A percentile compares a stretch with the other conserved stretches of the same genome.
Conservation (phyloP, 441 rosid genomes). For the Cnidoscolus chayamansa region DNA sequence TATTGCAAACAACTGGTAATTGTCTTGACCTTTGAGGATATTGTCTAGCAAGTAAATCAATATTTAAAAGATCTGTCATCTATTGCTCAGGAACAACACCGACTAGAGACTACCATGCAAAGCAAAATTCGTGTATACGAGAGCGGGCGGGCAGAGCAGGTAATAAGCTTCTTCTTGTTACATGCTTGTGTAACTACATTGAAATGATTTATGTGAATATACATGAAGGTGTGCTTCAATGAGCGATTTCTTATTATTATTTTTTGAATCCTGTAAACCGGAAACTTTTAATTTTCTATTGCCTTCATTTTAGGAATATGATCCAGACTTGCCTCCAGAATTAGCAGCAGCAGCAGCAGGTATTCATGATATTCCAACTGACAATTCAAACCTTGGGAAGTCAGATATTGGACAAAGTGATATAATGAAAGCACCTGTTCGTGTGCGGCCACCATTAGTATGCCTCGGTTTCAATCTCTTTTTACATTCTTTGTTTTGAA, state of each 20-base stretch:
- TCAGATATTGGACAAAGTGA: conserved; percentile 61
- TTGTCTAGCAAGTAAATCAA: conserved; percentile 22
- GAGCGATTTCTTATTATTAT: background rate
- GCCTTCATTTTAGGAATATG: conserved; percentile 62
- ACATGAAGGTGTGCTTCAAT: background rate
- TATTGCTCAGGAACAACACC: conserved; percentile 70
- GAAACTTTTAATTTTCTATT: conserved; percentile 15
- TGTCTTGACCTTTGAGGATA: conserved; percentile 25
- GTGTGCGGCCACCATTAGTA: conserved; percentile 76
- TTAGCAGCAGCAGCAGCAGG: conserved; percentile 96
- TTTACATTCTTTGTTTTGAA: conserved; percentile 7
- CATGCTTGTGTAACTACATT: background rate
- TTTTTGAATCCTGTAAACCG: background rate
- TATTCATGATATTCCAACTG: conserved; percentile 59
- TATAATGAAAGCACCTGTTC: conserved; percentile 51
- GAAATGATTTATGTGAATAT: background rate
- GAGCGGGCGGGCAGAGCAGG: conserved; percentile 93
- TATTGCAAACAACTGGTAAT: conserved; percentile 94
- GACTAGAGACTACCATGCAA: conserved; percentile 91
- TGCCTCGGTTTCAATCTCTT: conserved; percentile 28
- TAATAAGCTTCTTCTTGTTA: conserved; percentile 32
- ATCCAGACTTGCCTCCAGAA: conserved; percentile 98
- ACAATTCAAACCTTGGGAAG: conserved; percentile 52
- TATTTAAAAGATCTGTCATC: conserved; percentile 27
- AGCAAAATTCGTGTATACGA: conserved; percentile 98